Evolutionary conservation across 352 stramenopile genomes (phyloP).

Genomic region (Phytophthora europaea): DNA sequence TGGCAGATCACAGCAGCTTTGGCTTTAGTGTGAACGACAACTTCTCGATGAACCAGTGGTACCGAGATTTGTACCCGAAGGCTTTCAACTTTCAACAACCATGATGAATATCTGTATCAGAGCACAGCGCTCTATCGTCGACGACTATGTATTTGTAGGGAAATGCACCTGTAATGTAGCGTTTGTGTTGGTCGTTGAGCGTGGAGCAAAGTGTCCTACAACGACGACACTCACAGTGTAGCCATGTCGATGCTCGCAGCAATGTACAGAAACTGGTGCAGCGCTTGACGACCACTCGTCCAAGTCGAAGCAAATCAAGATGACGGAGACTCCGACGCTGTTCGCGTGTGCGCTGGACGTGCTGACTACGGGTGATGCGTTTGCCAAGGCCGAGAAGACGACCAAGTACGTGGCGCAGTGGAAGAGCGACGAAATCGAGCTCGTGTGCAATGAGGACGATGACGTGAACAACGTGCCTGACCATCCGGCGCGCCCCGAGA

Average conservation of each 20-base stretch:
- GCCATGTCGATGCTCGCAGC: neutral
- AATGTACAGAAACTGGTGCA: conserved; percentile 12
- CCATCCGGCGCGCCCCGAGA: conserved; percentile 51
- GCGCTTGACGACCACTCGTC: conserved; percentile 13
- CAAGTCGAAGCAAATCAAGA: conserved; percentile 8
- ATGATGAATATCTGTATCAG: neutral
- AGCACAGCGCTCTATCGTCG: neutral
- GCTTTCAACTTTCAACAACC: conserved; percentile 15
- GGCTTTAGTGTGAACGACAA: conserved; percentile 43
- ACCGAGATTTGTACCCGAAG: conserved; percentile 40
- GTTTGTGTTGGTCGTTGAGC: neutral
- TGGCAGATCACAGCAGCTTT: conserved; percentile 18
- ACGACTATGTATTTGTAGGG: conserved; percentile 3
- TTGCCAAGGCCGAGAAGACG: conserved; percentile 55
- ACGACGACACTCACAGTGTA: neutral
- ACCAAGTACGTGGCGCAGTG: conserved; percentile 44
- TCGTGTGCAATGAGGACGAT: conserved; percentile 43
- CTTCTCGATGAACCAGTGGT: conserved; percentile 46
- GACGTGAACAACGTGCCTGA: conserved; percentile 53
- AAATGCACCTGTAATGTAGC: conserved; percentile 1
- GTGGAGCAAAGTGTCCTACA: neutral
- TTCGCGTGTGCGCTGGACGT: conserved; percentile 60
- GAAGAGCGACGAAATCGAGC: conserved; percentile 37
- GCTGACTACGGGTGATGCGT: conserved; percentile 44
- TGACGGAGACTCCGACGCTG: conserved; percentile 34